Evolutionary conservation across 768 basidiomycete genomes (phyloP).

Genomic region (Trichaptum fuscoviolaceum): DNA sequence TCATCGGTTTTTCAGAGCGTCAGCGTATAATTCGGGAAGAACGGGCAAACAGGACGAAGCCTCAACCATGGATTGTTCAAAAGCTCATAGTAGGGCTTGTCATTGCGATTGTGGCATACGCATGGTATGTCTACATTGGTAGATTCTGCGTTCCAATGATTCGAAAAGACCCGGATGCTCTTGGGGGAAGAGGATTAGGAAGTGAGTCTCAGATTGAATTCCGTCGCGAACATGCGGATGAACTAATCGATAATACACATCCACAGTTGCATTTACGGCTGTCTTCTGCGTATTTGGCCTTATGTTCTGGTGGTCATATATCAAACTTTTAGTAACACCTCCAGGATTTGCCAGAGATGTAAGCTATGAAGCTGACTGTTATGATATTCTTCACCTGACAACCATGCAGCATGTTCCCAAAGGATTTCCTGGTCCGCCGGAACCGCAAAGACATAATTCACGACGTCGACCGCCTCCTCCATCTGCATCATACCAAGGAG

Average conservation of each 20-base stretch:
- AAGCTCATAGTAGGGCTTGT: slow-evolving; percentile 64
- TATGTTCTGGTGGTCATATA: slow-evolving; percentile 79
- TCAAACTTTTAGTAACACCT: slow-evolving; percentile 56
- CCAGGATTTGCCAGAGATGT: slow-evolving; percentile 70
- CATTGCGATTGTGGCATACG: slow-evolving; percentile 56
- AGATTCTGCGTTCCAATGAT: slow-evolving; percentile 70
- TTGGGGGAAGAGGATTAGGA: slow-evolving; percentile 49
- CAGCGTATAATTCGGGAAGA: slow-evolving; percentile 25
- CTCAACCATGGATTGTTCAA: slow-evolving; percentile 69
- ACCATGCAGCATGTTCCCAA: slow-evolving; percentile 20
- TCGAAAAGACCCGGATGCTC: slow-evolving; percentile 33
- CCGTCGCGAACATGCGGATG: background rate
- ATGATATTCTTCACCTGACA: background rate
- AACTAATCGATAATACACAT: slow-evolving; percentile 1
- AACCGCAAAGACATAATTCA: background rate
- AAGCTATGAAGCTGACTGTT: slow-evolving; percentile 19
- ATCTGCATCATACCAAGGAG: background rate
- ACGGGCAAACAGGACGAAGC: slow-evolving; percentile 37
- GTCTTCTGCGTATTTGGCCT: slow-evolving; percentile 58
- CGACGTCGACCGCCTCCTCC: slow-evolving; percentile 2
- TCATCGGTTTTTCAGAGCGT: background rate
- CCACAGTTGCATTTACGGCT: slow-evolving; percentile 58
- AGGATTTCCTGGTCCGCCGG: slow-evolving; percentile 16
- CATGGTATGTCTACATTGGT: slow-evolving; percentile 74
- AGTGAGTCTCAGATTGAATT: slow-evolving; percentile 45